Evolutionary conservation across 2,329 filamentous ascomycete genomes (phyloP), one percentile per base, ranked within the genome.

Genomic region (Aspergillus ochraceoroseus): DNA sequence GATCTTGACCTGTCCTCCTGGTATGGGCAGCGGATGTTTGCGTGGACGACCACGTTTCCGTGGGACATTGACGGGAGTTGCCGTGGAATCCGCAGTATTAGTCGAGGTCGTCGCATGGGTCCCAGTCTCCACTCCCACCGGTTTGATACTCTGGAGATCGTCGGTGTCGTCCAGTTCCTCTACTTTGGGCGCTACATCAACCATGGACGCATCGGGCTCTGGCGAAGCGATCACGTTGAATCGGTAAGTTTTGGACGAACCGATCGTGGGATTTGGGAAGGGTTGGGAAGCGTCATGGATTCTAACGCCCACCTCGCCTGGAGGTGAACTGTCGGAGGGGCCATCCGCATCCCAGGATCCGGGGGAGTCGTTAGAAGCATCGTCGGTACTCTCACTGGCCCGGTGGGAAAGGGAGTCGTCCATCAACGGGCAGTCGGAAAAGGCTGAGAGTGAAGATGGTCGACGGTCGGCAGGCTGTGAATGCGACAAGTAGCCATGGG

Each of bases 1-100:
- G 36, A 85, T 68, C 59, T 92, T 94, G 56, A 75, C 77, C 34
- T 79, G 66, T 12, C 72, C 66, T 23, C 76, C 73, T 1, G 79
- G 75, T 5, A 74, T 68, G 15, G 73, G 74, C 12, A 84, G 68
- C 26, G 86, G 84, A 54, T 88, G 80, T 68, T 94, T 94, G 63
- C 87, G 76, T 35, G 88, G 88, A 39, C 88, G 76, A 22, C 88
- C 88, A 56, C 88, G 78, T 53, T 82, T 82, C 55, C 83, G 73
- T 66, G 65, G 64, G 49, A 62, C 57, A 32, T 53, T 48, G 41
- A 51, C 62, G 55, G 61, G 55, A 56, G 48, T 49, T 44, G 52
- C 60, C 58, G 59, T 43, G 47, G 47, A 31, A 36, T 48, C 44
- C n/a, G 45, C 26, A 9, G 20, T 36, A 32, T 50, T 46, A 40